Percentiles rank a stretch among this genome's conserved stretches.
Conservation (phyloP, 805 yeast genomes). For the Kodamaea sagamina region DNA sequence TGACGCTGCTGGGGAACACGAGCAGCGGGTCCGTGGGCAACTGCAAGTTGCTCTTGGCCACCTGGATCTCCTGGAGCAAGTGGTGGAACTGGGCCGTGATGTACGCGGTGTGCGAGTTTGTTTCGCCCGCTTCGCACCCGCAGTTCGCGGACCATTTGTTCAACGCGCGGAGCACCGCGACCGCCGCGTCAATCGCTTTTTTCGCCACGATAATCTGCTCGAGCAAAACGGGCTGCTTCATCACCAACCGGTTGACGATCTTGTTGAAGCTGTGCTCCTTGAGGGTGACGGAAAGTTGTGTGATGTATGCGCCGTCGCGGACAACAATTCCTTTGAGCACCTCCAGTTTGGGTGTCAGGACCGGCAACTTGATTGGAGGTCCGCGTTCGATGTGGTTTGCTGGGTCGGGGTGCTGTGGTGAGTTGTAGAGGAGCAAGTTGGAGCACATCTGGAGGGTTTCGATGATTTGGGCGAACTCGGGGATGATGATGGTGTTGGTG, state of each 20-base stretch:
- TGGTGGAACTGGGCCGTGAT: conserved; percentile 3
- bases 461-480: conserved; percentile 34
- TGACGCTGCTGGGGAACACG: conserved; percentile 58
- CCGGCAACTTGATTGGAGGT: conserved; percentile 55
- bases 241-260: conserved; percentile 27
- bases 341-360: conserved; percentile 56
- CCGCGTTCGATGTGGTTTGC: conserved; percentile 32
- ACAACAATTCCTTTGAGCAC: conserved; percentile 61
- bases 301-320: conserved; percentile 54
- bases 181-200: conserved; percentile 26
- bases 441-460: conserved; percentile 43
- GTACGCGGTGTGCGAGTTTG: background rate
- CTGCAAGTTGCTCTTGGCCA: conserved; percentile 32
- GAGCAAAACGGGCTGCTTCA: conserved; percentile 38
- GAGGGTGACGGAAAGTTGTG: conserved; percentile 46
- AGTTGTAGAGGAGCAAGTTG: conserved; percentile 37
- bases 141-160: background rate
- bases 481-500: conserved; percentile 21
- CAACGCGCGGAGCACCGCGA: conserved; percentile 16
- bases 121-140: background rate
- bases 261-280: conserved; percentile 44
- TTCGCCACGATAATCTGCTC: conserved; percentile 52
- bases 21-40: conserved; percentile 55
- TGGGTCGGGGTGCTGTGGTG: conserved; percentile 37
- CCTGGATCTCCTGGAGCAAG: conserved; percentile 22